Evolutionary conservation across 2,329 filamentous ascomycete genomes (phyloP).

Genomic region (Pyrenochaeta sp.): DNA sequence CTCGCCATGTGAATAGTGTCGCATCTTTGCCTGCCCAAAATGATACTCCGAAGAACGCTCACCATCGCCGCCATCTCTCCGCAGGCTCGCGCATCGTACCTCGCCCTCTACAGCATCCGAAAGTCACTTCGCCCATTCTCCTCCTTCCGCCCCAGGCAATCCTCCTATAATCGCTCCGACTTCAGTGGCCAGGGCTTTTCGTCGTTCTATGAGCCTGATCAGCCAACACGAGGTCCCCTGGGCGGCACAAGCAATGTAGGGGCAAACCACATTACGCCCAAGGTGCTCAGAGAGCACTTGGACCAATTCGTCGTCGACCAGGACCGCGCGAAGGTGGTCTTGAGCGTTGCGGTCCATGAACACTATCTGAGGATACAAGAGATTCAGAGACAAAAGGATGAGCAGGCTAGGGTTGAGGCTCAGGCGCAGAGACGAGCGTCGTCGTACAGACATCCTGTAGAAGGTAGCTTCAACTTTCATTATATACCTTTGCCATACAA

Average conservation of each 20-base stretch:
- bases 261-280: constrained; percentile 67
- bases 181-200: constrained; percentile 70
- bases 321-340: constrained; percentile 90
- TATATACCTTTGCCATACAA: constrained; percentile 9
- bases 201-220: constrained; percentile 68
- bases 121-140: constrained; percentile 42
- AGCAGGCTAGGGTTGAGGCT: constrained; percentile 76
- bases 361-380: constrained; percentile 91
- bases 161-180: constrained; percentile 67
- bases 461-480: constrained; percentile 64
- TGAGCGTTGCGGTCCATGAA: constrained; percentile 94
- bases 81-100: constrained; percentile 53
- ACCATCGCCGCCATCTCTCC: constrained; percentile 45
- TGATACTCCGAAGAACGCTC: constrained; percentile 34
- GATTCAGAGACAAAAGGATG: constrained; percentile 76
- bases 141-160: constrained; percentile 45
- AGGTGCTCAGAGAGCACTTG: constrained; percentile 82
- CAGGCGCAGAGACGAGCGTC: constrained; percentile 76
- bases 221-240: constrained; percentile 70
- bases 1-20: constrained; percentile 24
- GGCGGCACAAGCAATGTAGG: constrained; percentile 66
- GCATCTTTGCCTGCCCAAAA: constrained; percentile 19
- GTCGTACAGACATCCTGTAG: constrained; percentile 74
- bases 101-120: constrained; percentile 43
- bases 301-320: constrained; percentile 98